Evolutionary conservation across 1,284 basidiomycete genomes (phyloP), one percentile per base, ranked within the genome.

Genomic region (Athelia sp.): DNA sequence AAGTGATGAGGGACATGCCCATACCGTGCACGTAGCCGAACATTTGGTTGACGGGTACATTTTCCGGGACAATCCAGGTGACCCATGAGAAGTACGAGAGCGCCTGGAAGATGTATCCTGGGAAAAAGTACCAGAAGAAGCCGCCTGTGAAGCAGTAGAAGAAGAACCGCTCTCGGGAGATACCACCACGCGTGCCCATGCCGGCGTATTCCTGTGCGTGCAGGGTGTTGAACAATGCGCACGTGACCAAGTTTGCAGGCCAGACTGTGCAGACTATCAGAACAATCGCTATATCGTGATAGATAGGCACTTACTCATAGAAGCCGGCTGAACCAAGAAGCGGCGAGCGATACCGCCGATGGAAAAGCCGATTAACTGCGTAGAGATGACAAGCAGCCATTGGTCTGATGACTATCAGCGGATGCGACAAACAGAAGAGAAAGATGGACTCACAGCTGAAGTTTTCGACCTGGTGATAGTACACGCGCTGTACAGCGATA

Each of bases 331-430:
- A 8, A 94, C 89, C 32, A 94, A 74, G 74, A 91, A 90, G 14
- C 84, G 78, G 23, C 84, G 72, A 47, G 81, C 78, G 48, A 90
- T 67, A n/a, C 94, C 94, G 9, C 93, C 90, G 17, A 95, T 80
- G 2, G 87, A 85, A 61, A 95, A 92, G 1, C 93, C 93, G 40
- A 93, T 86, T 53, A 95, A 72, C 62, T 95, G 89, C 0, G 90
- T 89, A 8, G 90, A 86, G 71, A 97, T 81, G 22, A 92, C 79
- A 36, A 95, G 66, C 63, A 95, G 75, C 75, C 84, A 82, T 75
- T 87, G 81, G 77, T 84, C 77, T 79, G 50, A n/a, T 17, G 40
- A 48, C 38, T 11, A 17, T 15, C 11, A 1, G 67, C 77, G 54
- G 52, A 81, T 78, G 84, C 11, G 54, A 69, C 62, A 88, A 83